A percentile compares a stretch with the other conserved stretches of the same genome.
These are phyloP conservation scores for Claviceps sp. DNA, from an alignment of 2,329 filamentous ascomycete species.

Conservation along the genomic window DNA sequence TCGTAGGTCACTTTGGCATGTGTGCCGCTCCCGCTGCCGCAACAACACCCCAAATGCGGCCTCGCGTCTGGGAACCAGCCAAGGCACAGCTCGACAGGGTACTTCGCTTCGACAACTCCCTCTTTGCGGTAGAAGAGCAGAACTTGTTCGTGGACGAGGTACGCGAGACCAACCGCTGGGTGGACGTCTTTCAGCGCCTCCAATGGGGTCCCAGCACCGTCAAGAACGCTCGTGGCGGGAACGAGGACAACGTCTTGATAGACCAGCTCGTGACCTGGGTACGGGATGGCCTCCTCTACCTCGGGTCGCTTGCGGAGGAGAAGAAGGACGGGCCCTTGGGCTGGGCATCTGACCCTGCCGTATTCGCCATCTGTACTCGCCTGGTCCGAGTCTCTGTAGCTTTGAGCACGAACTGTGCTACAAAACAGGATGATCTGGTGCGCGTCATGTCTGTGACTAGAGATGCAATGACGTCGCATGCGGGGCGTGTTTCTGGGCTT, in stretches of 20 bases:
- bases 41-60: not conserved
- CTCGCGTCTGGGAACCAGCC: constrained; percentile 14
- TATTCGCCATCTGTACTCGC: constrained; percentile 47
- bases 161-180: constrained; percentile 60
- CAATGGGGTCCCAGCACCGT: constrained; percentile 4
- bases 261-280: constrained; percentile 34
- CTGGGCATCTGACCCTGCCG: constrained; percentile 54
- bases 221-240: not conserved
- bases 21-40: constrained; percentile 6
- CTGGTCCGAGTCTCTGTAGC: constrained; percentile 28
- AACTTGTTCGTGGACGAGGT: constrained; percentile 87
- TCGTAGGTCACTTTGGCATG: constrained; percentile 18
- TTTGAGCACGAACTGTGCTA: constrained; percentile 13
- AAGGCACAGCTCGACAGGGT: constrained; percentile 28
- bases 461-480: not conserved
- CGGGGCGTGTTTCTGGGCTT: constrained; percentile 15
- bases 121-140: constrained; percentile 84
- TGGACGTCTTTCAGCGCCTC: constrained; percentile 28
- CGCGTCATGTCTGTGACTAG: constrained; percentile 5
- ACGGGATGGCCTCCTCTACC: constrained; percentile 29
- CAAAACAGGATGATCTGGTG: constrained; percentile 2
- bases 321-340: constrained; percentile 54
- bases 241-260: constrained; percentile 15
- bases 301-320: constrained; percentile 20
- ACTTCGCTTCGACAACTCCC: constrained; percentile 44